phyloP scores from a whole-genome alignment of 805 yeast genomes.

The Metschnikowia santaceciliae region DNA sequence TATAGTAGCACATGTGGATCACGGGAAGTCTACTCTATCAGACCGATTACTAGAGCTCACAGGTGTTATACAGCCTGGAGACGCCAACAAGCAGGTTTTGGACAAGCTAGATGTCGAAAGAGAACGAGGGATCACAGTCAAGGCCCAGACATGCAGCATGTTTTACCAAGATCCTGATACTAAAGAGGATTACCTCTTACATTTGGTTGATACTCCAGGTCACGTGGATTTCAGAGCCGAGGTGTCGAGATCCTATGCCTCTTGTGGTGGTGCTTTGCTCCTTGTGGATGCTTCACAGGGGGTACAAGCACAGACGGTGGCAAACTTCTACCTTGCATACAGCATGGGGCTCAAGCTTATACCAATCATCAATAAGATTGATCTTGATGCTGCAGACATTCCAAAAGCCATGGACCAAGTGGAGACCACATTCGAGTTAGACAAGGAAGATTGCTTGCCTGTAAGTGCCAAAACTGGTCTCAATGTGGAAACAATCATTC shows the following conservation, averaged over 20 bases:
- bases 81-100: slow-evolving; percentile 69
- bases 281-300: slow-evolving; percentile 95
- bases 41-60: slow-evolving; percentile 86
- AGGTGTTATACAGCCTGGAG: slow-evolving; percentile 76
- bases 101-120: slow-evolving; percentile 92
- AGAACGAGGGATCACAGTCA: slow-evolving; percentile 94
- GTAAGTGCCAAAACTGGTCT: slow-evolving; percentile 92
- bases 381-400: slow-evolving; percentile 82
- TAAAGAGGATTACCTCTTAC: slow-evolving; percentile 74
- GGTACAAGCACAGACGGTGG: slow-evolving; percentile 97
- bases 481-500: slow-evolving; percentile 74
- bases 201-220: slow-evolving; percentile 95
- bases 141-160: slow-evolving; percentile 97
- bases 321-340: slow-evolving; percentile 87
- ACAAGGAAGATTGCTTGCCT: slow-evolving; percentile 66
- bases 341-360: slow-evolving; percentile 75
- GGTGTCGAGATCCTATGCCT: slow-evolving; percentile 89
- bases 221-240: slow-evolving; percentile 96
- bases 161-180: slow-evolving; percentile 57
- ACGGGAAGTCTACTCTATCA: slow-evolving; percentile 82
- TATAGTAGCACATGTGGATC: slow-evolving; percentile 95
- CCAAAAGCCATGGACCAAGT: slow-evolving; percentile 79
- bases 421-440: slow-evolving; percentile 77
- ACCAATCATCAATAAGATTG: slow-evolving; percentile 91
- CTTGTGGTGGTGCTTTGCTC: slow-evolving; percentile 90